A percentile compares a stretch with the other conserved stretches of the same genome.
phyloP scores from a whole-genome alignment of 306 rosid genomes.

The Quercus cerris region DNA sequence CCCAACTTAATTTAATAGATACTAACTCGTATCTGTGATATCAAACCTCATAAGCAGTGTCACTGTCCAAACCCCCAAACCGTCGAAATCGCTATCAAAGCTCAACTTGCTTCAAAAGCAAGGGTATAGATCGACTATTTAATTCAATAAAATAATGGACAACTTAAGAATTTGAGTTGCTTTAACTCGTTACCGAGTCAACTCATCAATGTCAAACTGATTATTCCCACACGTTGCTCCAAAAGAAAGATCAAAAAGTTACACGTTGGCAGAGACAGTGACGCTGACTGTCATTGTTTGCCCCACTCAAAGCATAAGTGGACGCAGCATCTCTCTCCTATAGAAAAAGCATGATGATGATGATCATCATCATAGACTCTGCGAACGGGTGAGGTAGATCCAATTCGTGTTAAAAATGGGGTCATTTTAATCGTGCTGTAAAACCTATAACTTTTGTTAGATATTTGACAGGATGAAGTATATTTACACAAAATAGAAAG shows the following conservation, averaged over 20 bases:
- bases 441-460: no score
- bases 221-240: not conserved
- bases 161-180: not conserved
- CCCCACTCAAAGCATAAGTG: conserved; percentile 60
- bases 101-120: not conserved
- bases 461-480: no score
- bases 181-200: not conserved
- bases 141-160: no score
- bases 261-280: conserved; percentile 40
- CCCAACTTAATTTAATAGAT: no score
- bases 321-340: conserved; percentile 56
- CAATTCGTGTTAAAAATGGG: no score
- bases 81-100: not conserved
- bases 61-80: not conserved
- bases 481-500: no score
- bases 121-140: not conserved
- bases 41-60: no score
- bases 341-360: conserved; percentile 19
- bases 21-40: no score
- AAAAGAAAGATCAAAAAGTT: not conserved
- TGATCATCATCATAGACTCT: not conserved
- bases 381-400: no score
- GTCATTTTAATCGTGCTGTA: no score
- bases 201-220: not conserved
- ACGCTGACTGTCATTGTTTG: conserved; percentile 47